Evolutionary conservation across 257 asterid species (phyloP), one percentile per base, ranked within the genome.

Genomic region (Galeopsis tetrahit): DNA sequence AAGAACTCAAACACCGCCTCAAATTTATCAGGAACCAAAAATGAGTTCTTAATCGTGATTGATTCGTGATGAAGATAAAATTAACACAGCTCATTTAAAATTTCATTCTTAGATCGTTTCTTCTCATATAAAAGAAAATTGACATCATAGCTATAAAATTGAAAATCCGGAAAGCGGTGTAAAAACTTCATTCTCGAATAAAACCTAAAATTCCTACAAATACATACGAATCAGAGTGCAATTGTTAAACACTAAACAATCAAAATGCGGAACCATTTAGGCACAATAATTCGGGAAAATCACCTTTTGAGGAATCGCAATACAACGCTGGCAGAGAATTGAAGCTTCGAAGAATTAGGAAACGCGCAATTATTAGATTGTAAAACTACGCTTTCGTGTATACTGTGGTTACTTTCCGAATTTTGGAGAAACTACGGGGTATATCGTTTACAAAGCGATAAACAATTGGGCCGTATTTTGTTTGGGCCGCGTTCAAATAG

Each of bases 301-400:
- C 49, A 75, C 75, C 80, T 69, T 32, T 34, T 0, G 60, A 70
- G 63, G 63, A 56, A 44, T 14, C 10, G 46, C 42, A 48, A 57
- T 33, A 21, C 33, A 58, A 62, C 61, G 60, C n/a, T 39, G 52
- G 73, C 63, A 53, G 71, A 39, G 15, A 66, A 39, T 49, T 7
- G 75, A 66, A 77, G 51, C 44, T 28, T 39, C 65, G 61, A 78
- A 36, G 66, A 65, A 56, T 35, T 71, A 17, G 69, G 67, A 61
- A 63, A 43, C 66, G 66, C 66, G 66, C 61, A 33, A 72, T 7
- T 7, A 5, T n/a, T 48, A 34, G 42, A 34, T 42, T 61, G 44
- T 33, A 33, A 57, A 58, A 56, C 15, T 33, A 67, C 68, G 70
- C 33, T 70, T 74, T 74, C 70, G 40, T 60, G 40, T 17, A 31